Base-by-base conservation (phyloP, 1,139 yeast species). In the Eremothecium gossypii region DNA sequence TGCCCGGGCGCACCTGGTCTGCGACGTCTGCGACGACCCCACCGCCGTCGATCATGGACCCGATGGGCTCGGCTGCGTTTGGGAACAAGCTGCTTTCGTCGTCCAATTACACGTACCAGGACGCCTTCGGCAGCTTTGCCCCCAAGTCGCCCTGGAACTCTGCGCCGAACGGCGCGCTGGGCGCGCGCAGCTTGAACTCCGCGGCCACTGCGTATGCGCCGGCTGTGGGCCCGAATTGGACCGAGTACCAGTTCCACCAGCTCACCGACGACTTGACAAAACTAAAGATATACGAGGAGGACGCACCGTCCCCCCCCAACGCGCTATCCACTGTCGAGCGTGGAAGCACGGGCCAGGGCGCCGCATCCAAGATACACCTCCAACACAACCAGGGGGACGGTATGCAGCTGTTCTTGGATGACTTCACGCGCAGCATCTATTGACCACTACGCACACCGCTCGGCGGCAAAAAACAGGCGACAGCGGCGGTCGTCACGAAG, bases 201-300 rank as follows among this genome's bases (percentile, higher is more conserved):
- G 12, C 14, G 4, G 27, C 9, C 14, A 5, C 37, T 3, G 31
- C 31, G 13, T 30, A 36, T 17, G 34, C 33, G n/a, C 30, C 37
- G 36, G 39, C 44, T 28, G 14, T 33, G 30, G 38, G 29, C 43
- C 13, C 45, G 27, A 30, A 40, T 29, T 34, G 37, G 27, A 23
- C 12, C 12, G 37, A 34, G 6, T 20, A 34, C 8, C 37, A 34
- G 37, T 34, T 34, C 9, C 37, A 29, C n/a, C 29, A 33, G 9
- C 11, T 42, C 7, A 42, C 28, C 5, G 40, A 40, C 26, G 50
- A 47, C 28, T 42, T 49, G 42, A 42, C 47, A 23, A 44, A 38
- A 14, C 35, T 49, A 11, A 47, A 41, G 35, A 46, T 50, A n/a
- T 44, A 48, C 32, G 53, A 47, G 13, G 47, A 50, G 29, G 45